Evolutionary conservation across 108 stramenopile genomes (phyloP).

Genomic region (Aurantiochytrium sp.): DNA sequence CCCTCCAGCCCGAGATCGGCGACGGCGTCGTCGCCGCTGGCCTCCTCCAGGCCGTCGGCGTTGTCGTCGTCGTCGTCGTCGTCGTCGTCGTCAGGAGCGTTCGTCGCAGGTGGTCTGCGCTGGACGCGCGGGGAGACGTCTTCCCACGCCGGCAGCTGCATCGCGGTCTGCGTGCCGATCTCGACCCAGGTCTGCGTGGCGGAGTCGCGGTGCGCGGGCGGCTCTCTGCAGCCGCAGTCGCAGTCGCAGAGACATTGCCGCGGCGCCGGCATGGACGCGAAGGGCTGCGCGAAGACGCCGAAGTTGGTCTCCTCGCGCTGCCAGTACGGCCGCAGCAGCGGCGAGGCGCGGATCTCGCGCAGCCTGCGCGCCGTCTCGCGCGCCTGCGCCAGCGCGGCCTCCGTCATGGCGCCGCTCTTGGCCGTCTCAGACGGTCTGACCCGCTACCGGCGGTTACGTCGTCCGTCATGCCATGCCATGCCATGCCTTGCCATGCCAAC

Average conservation of each 20-base stretch:
- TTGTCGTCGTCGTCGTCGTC: too few relatives aligned
- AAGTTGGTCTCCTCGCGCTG: neutral
- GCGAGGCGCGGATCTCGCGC: neutral
- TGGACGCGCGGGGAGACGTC: too few relatives aligned
- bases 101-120: too few relatives aligned
- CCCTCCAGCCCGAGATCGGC: too few relatives aligned
- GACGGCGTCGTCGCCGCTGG: too few relatives aligned
- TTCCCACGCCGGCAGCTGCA: neutral
- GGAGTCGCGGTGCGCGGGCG: neutral
- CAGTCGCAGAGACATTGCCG: neutral
- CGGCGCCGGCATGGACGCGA: neutral
- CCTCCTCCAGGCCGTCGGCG: too few relatives aligned
- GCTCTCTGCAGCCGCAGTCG: neutral
- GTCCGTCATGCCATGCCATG: too few relatives aligned
- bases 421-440: too few relatives aligned
- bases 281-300: neutral
- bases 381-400: neutral
- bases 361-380: neutral
- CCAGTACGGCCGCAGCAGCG: neutral
- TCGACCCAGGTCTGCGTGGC: neutral
- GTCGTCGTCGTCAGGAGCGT: too few relatives aligned
- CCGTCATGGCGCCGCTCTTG: neutral
- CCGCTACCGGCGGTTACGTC: too few relatives aligned
- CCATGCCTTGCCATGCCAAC: too few relatives aligned
- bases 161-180: neutral